Evolutionary conservation across 164 flowering plant genomes (phyloP).

Genomic region (Sedum album): DNA sequence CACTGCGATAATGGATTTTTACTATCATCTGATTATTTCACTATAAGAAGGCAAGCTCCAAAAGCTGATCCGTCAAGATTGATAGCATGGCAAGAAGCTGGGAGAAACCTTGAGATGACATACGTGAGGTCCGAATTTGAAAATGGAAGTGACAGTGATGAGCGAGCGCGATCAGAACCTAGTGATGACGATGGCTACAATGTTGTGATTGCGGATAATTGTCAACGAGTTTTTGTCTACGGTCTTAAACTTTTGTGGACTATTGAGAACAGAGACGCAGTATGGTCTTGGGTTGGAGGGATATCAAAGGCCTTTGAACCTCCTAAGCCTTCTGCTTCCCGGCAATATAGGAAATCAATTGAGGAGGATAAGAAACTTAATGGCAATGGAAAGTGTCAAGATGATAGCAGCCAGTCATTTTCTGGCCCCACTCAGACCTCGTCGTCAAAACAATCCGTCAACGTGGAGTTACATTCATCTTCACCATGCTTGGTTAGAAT

Average conservation of each 20-base stretch:
- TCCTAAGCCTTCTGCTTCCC: slow-evolving; percentile 94
- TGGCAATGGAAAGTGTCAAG: slow-evolving; percentile 31
- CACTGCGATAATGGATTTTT: slow-evolving; percentile 84
- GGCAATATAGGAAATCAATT: slow-evolving; percentile 71
- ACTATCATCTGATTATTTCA: slow-evolving; percentile 91
- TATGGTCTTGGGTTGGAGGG: slow-evolving; percentile 98
- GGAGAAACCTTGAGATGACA: slow-evolving; percentile 83
- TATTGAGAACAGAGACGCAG: slow-evolving; percentile 92
- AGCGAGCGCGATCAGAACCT: slow-evolving; percentile 74
- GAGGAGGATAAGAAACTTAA: slow-evolving; percentile 36
- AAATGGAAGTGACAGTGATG: slow-evolving; percentile 93
- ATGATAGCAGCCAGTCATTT: slow-evolving; percentile 34
- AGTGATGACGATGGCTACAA: slow-evolving; percentile 99
- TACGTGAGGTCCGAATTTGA: slow-evolving; percentile 95
- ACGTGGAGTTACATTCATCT: background rate
- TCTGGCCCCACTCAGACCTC: slow-evolving; percentile 24
- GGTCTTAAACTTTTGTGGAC: slow-evolving; percentile 98
- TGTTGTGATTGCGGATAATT: slow-evolving; percentile 96
- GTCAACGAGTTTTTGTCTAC: slow-evolving; percentile 88
- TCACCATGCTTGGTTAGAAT: slow-evolving; percentile 3
- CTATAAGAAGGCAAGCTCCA: slow-evolving; percentile 90
- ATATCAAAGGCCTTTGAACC: slow-evolving; percentile 86
- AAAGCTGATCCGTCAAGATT: slow-evolving; percentile 89
- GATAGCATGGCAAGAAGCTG: slow-evolving; percentile 97
- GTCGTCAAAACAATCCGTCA: slow-evolving; percentile 23